Percentiles rank a stretch among this genome's conserved stretches.
phyloP scores from a whole-genome alignment of 2,329 filamentous ascomycete genomes.

The Alternaria arborescens region DNA sequence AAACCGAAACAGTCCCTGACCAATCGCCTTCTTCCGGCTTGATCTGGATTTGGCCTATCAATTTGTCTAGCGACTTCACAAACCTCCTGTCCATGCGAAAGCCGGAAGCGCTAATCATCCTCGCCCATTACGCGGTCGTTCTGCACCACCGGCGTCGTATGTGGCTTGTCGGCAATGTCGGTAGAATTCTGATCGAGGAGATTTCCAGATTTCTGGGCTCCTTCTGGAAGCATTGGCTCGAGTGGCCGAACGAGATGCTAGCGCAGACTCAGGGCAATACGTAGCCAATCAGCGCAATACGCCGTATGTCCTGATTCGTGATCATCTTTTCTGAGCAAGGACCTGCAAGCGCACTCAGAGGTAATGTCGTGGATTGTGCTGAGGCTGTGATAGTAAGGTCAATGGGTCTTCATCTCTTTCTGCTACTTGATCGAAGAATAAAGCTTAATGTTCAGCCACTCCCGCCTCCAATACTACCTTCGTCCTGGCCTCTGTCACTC shows the following conservation, averaged over 20 bases:
- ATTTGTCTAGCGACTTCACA: constrained; percentile 28
- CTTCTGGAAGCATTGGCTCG: constrained; percentile 32
- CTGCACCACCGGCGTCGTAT: constrained; percentile 24
- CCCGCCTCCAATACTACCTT: not conserved
- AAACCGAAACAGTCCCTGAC: not conserved
- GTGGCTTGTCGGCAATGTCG: constrained; percentile 27
- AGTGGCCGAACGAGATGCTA: constrained; percentile 31
- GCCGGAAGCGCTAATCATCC: constrained; percentile 32
- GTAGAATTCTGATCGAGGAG: constrained; percentile 25
- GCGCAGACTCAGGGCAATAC: not conserved
- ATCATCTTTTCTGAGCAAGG: not conserved
- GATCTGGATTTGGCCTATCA: constrained; percentile 31
- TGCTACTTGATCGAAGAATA: not conserved
- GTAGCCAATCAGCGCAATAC: constrained; percentile 1
- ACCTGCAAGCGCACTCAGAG: not conserved
- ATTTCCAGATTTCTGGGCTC: constrained; percentile 24
- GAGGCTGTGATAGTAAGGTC: not conserved
- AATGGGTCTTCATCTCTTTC: not conserved
- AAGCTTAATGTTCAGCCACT: not conserved
- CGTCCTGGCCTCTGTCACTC: not conserved
- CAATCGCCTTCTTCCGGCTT: constrained; percentile 7
- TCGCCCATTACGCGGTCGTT: constrained; percentile 31
- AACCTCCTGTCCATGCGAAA: constrained; percentile 27
- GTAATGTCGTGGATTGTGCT: not conserved
- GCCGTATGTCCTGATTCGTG: not conserved